Base-by-base conservation (phyloP, 2,329 filamentous ascomycete species). In the Clarireedia homoeocarpa region DNA sequence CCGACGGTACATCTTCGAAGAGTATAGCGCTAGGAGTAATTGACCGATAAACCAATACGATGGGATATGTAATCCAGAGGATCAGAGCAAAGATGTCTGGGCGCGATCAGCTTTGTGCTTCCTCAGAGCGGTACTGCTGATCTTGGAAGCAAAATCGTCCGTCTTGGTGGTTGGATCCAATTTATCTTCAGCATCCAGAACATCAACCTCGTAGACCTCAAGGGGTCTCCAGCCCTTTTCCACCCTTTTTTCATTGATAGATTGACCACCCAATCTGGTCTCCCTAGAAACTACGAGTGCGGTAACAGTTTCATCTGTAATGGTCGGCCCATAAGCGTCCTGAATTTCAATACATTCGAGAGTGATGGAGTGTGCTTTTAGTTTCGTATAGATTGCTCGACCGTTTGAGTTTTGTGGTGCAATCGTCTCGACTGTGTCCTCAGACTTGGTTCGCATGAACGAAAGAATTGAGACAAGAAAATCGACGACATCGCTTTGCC, bases 271-370 rank as follows among this genome's bases (percentile, higher is more conserved):
- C 1, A 84, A 79, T 52, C 89, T 81, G 15, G 94, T 97, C 75
- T 99, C 94, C 12, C 82, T 85, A 5, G 91, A 96, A 5, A 97
- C 84, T 3, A 96, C 86, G 55, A 99, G 77, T 0, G 86, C 89
- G 46, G 87, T 84, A 60, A 97, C 86, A 30, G 79, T 75, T 69
- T 89, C 80, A 56, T 92, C 85, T 0, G 89, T 89, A 59, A 95
- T 88, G 0, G 94, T 96, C 3, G 94, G 94, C 0, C 94, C 94
- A 71, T 87, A 97, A 0, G 88, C 81, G 69, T 99, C 91, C 64
- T 86, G 85, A 54, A 99, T 91, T 67, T 91, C 82, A 47, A 92
- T 88, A 67, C 89, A 91, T 63, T 88, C 86, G 50, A 96, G 79
- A 2, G 77, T 73, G 55, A 96, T 74, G 0, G 71, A 70, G 38